phyloP scores from a whole-genome alignment of 306 rosid genomes.

The Rosa multiflora region DNA sequence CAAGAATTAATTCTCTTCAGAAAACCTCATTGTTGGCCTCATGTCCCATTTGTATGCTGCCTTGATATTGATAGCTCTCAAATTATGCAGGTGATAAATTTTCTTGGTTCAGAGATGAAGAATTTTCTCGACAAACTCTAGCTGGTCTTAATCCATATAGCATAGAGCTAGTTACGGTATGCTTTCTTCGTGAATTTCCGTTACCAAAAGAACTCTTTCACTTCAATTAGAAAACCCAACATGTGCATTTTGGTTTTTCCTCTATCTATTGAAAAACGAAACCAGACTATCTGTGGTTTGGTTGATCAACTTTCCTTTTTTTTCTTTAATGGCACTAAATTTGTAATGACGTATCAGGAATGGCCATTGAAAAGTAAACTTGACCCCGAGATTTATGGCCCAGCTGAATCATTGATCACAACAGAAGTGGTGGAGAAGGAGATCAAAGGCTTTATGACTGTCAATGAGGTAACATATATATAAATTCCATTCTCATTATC shows the following conservation, averaged over 20 bases:
- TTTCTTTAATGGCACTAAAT: too few relatives aligned
- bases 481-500: too few relatives aligned
- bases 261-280: too few relatives aligned
- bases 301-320: too few relatives aligned
- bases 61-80: too few relatives aligned
- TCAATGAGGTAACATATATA: constrained; percentile 23
- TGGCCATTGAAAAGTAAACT: constrained; percentile 49
- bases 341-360: constrained; percentile 20
- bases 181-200: not conserved
- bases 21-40: too few relatives aligned
- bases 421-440: constrained; percentile 25
- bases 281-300: too few relatives aligned
- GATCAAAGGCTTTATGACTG: constrained; percentile 39
- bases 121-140: constrained; percentile 48
- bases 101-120: constrained; percentile 44
- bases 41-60: too few relatives aligned
- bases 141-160: constrained; percentile 46
- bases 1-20: too few relatives aligned
- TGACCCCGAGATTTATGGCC: constrained; percentile 40
- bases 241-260: too few relatives aligned
- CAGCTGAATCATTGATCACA: constrained; percentile 39
- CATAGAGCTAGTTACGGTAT: constrained; percentile 38
- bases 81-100: constrained; percentile 39
- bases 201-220: too few relatives aligned
- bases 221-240: too few relatives aligned